phyloP scores from a whole-genome alignment of 2,329 filamentous ascomycete genomes.

The Aspergillus clavatus region DNA sequence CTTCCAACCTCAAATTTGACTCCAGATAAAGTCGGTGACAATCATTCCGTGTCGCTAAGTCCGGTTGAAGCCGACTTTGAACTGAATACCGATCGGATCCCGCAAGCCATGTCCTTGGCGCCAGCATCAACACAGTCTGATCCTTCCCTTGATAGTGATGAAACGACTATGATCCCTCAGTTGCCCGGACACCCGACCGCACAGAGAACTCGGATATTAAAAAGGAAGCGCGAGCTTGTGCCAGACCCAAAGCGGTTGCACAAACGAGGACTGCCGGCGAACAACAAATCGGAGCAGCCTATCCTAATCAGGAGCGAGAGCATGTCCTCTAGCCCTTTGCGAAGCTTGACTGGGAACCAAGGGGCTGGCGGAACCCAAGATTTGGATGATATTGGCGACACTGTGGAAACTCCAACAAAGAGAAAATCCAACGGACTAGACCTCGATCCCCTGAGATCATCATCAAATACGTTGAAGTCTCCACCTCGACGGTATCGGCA shows the following conservation, averaged over 20 bases:
- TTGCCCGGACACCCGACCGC: conserved; percentile 3
- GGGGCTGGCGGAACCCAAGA: conserved; percentile 55
- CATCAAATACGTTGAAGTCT: neutral
- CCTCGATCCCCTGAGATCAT: neutral
- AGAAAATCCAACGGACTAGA: conserved; percentile 8
- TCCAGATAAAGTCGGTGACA: neutral
- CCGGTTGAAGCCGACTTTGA: neutral
- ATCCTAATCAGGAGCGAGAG: conserved; percentile 35
- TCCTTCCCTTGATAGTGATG: conserved; percentile 5
- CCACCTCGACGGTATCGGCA: neutral
- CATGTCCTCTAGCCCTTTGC: conserved; percentile 31
- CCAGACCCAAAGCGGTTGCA: neutral
- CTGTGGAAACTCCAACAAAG: conserved; percentile 41
- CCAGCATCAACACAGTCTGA: conserved; percentile 16
- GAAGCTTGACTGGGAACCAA: conserved; percentile 5
- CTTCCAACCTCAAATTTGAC: neutral
- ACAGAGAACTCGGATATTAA: conserved; percentile 12
- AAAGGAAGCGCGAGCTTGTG: conserved; percentile 16
- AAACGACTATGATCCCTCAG: neutral
- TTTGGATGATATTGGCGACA: conserved; percentile 48
- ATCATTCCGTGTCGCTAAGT: too few relatives aligned
- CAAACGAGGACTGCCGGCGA: neutral
- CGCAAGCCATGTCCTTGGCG: conserved; percentile 2
- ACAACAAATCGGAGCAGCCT: conserved; percentile 12
- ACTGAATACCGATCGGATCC: neutral